Evolutionary conservation across 2,329 filamentous ascomycete genomes (phyloP).

Genomic region (Paraconiothyrium sp.): DNA sequence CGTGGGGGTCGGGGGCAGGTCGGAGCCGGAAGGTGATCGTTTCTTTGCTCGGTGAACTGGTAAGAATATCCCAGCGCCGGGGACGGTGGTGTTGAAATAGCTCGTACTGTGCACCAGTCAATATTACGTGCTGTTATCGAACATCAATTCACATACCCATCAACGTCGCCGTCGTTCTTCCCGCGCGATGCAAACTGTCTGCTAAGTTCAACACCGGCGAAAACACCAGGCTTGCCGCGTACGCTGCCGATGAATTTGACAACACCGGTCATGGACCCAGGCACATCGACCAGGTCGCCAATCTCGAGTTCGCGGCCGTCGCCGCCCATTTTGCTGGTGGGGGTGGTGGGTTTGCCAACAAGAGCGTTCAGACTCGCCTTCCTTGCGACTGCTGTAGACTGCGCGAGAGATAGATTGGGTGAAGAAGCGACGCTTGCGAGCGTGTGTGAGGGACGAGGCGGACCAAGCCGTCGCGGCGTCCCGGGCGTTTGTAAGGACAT

Average conservation of each 20-base stretch:
- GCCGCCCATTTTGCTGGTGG: constrained; percentile 54
- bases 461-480: constrained; percentile 52
- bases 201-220: constrained; percentile 90
- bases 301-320: constrained; percentile 69
- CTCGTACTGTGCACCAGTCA: constrained; percentile 54
- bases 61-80: constrained; percentile 92
- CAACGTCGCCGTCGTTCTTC: constrained; percentile 96
- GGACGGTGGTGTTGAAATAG: constrained; percentile 83
- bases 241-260: constrained; percentile 91
- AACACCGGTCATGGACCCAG: constrained; percentile 88
- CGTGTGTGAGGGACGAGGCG: constrained; percentile 47
- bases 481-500: constrained; percentile 57
- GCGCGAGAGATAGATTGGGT: constrained; percentile 53
- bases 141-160: constrained; percentile 71
- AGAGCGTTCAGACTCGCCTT: constrained; percentile 78
- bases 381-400: constrained; percentile 64
- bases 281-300: constrained; percentile 89
- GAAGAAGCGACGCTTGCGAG: constrained; percentile 54
- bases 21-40: constrained; percentile 66
- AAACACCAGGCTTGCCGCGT: constrained; percentile 86
- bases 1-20: constrained; percentile 73
- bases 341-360: constrained; percentile 60
- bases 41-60: constrained; percentile 82
- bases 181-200: constrained; percentile 81
- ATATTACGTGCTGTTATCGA: constrained; percentile 7